Percentiles rank a stretch among this genome's conserved stretches.
Conservation (phyloP, 2,329 filamentous ascomycete species). For the Pseudogymnoascus pannorum region DNA sequence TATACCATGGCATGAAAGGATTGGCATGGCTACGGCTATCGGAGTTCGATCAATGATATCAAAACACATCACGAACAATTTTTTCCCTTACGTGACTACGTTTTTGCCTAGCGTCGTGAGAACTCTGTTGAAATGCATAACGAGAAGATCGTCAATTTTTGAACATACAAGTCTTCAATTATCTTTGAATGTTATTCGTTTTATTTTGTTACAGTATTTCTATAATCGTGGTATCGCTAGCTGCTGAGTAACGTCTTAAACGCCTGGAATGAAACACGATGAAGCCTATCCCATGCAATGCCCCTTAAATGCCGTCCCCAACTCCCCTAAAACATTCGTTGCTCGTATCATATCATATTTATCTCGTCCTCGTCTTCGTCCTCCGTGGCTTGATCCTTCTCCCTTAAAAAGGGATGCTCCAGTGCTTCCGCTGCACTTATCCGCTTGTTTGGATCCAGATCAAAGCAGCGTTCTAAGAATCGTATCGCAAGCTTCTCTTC, state of each 20-base stretch:
- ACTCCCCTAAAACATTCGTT: slow-evolving; percentile 25
- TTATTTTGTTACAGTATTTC: slow-evolving; percentile 6
- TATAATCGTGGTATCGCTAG: slow-evolving; percentile 9
- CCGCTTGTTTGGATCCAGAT: slow-evolving; percentile 65
- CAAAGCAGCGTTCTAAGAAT: slow-evolving; percentile 66
- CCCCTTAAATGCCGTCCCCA: slow-evolving; percentile 9
- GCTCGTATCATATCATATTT: slow-evolving; percentile 42
- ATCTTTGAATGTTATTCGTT: neutral
- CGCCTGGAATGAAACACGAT: neutral
- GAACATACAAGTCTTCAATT: neutral
- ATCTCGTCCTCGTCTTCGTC: slow-evolving; percentile 42
- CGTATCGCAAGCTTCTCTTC: slow-evolving; percentile 68
- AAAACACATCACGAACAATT: slow-evolving; percentile 9
- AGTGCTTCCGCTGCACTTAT: slow-evolving; percentile 71
- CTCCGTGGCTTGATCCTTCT: slow-evolving; percentile 24
- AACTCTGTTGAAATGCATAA: neutral
- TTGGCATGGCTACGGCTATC: slow-evolving; percentile 16
- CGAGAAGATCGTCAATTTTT: neutral
- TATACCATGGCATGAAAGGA: slow-evolving; percentile 15
- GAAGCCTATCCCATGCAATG: slow-evolving; percentile 1
- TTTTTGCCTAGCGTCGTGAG: neutral
- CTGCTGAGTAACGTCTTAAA: slow-evolving; percentile 17
- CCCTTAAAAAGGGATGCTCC: slow-evolving; percentile 59
- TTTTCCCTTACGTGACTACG: neutral
- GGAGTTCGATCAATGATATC: slow-evolving; percentile 9